phyloP scores from a whole-genome alignment of 139 green algal species.

The Haematococcus lacustris region DNA sequence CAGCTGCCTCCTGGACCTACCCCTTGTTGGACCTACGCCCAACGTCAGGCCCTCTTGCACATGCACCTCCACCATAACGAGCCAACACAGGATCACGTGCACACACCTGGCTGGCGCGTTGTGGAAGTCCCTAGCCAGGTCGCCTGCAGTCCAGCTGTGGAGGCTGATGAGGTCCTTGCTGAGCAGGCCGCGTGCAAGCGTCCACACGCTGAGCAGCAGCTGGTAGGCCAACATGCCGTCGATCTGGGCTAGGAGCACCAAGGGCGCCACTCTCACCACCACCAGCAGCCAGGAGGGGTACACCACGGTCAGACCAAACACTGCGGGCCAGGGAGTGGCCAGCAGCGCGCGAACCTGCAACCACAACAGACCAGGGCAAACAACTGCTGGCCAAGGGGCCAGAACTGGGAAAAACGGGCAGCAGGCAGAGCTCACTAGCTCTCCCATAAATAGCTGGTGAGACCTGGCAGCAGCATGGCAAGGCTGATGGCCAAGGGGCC shows the following conservation, averaged over 20 bases:
- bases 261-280: not conserved
- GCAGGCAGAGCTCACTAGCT: too few relatives aligned
- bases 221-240: conserved; percentile 5
- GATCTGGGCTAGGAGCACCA: not conserved
- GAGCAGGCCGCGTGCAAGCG: not conserved
- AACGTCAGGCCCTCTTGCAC: too few relatives aligned
- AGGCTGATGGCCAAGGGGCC: too few relatives aligned
- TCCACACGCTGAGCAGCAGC: not conserved
- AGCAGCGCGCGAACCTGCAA: not conserved
- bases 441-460: too few relatives aligned
- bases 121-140: not conserved
- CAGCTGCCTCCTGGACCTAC: too few relatives aligned
- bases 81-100: too few relatives aligned
- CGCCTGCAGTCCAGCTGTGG: not conserved
- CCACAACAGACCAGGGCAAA: too few relatives aligned
- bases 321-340: not conserved
- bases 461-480: too few relatives aligned
- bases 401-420: too few relatives aligned
- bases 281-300: conserved; percentile 2
- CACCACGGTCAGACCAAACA: not conserved
- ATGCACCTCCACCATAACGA: too few relatives aligned
- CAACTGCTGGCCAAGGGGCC: too few relatives aligned
- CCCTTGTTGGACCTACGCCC: too few relatives aligned
- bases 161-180: not conserved
- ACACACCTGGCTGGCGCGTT: not conserved